phyloP scores from a whole-genome alignment of 768 basidiomycete species.

The Lactarius quietus region DNA sequence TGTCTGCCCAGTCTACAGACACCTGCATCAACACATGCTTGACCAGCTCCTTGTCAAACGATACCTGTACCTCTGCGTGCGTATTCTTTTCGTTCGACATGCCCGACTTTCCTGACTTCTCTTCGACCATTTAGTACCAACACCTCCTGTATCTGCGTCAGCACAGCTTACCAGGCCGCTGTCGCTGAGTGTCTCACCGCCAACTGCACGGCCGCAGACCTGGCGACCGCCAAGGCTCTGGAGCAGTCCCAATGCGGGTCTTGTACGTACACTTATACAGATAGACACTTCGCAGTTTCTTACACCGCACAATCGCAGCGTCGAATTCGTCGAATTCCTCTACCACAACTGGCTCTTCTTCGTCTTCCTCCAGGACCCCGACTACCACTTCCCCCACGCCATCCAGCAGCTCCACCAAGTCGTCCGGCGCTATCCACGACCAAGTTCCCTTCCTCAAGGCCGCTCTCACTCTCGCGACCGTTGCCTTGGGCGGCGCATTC shows the following conservation, averaged over 20 bases:
- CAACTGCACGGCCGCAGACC: conserved; percentile 36
- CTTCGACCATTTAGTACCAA: conserved; percentile 34
- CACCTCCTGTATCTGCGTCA: conserved; percentile 40
- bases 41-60: background rate
- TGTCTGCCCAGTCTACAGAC: conserved; percentile 11
- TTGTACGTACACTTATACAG: conserved; percentile 7
- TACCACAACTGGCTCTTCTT: background rate
- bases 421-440: background rate
- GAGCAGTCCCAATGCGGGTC: conserved; percentile 36
- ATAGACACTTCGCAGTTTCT: no score
- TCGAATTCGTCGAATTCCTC: background rate
- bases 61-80: conserved; percentile 6
- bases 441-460: conserved; percentile 11
- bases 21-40: conserved; percentile 2
- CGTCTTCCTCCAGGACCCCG: background rate
- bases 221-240: conserved; percentile 32
- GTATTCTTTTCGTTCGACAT: background rate
- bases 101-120: background rate
- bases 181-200: conserved; percentile 35
- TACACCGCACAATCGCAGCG: background rate
- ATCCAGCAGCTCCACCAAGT: background rate
- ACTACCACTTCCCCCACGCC: background rate
- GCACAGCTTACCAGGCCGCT: conserved; percentile 36
- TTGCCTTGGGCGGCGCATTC: conserved; percentile 12
- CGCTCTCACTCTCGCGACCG: background rate